Conservation (phyloP, 495 filamentous ascomycete species). For the Ramalina intermedia region DNA sequence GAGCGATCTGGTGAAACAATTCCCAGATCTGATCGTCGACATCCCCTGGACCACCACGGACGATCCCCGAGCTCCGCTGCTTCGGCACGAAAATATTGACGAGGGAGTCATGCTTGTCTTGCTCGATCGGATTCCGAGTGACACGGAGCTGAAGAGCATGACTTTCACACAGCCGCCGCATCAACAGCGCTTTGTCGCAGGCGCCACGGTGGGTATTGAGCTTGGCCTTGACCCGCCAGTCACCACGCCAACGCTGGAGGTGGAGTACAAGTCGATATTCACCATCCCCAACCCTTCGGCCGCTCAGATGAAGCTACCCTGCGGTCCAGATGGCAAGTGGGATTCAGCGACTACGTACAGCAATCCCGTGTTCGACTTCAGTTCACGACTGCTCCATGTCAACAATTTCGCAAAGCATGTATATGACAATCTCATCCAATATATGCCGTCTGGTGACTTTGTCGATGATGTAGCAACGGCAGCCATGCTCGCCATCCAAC, state of each 20-base stretch:
- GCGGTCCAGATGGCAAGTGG: not conserved
- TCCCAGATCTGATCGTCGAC: not conserved
- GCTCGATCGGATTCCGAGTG: not conserved
- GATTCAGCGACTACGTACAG: not conserved
- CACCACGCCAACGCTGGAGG: too few species aligned
- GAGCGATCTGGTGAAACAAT: not conserved
- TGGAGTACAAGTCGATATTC: not conserved
- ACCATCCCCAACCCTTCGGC: not conserved
- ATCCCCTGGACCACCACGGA: not conserved
- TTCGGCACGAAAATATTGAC: not conserved
- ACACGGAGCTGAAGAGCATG: not conserved
- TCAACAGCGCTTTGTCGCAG: not conserved
- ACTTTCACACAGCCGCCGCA: not conserved
- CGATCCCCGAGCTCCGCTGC: not conserved
- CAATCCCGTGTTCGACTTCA: not conserved
- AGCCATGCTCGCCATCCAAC: slow-evolving; percentile 17
- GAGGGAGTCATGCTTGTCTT: not conserved
- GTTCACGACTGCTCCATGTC: not conserved
- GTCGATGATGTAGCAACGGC: slow-evolving; percentile 13
- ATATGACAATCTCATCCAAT: not conserved
- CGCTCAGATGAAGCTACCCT: not conserved
- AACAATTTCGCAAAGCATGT: not conserved
- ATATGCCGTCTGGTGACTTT: not conserved
- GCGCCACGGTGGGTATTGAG: not conserved
- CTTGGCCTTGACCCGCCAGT: too few species aligned